Base-by-base conservation (phyloP, 495 filamentous ascomycete species). In the Lophium mytilinum region DNA sequence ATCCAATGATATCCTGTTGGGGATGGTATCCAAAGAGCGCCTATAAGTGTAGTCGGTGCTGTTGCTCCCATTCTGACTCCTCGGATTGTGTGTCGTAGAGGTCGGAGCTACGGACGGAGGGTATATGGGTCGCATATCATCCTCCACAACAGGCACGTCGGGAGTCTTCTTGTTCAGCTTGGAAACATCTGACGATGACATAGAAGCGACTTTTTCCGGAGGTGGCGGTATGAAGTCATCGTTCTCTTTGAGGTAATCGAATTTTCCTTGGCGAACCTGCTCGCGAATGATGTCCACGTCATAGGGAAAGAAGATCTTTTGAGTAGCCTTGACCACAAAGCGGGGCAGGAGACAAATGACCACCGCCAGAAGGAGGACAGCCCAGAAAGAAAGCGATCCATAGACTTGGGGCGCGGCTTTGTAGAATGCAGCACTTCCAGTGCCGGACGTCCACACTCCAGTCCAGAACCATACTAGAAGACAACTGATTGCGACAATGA, bases 261-360 rank as follows among this genome's bases (percentile, higher is more conserved):
- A 96, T 59, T 85, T 83, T 53, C 93, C 93, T 63, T 80, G 78
- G 43, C 81, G 81, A 52, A 93, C 79, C 73, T 95, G 88, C 71
- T 99, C 94, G 34, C 94, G 88, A 64, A 99, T 84, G 64, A 99
- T 95, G 68, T 99, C 94, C 52, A 96, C 83, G 64, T 99, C 94
- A 47, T 81, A 82, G 6, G 94, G 94, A 69, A 89, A 86, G 73
- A 86, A 95, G 40, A 95, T 84, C 72, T 99, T 99, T 71, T 96
- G 92, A 24, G 93, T 70, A 34, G 83, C 72, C 73, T 99, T 99
- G 71, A 85, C 73, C 21, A 83, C 76, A 70, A 96, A 89, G 8
- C 93, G 84, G 18, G 94, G 94, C 9, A 94, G 80, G 43, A 99
- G 71, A 66, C 86, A 89, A 15, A 94, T 78, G 51, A 85, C 78